Evolutionary conservation across 208 protist species (phyloP), one percentile per base, ranked within the genome.

Genomic region (Acanthamoeba comandoni): DNA sequence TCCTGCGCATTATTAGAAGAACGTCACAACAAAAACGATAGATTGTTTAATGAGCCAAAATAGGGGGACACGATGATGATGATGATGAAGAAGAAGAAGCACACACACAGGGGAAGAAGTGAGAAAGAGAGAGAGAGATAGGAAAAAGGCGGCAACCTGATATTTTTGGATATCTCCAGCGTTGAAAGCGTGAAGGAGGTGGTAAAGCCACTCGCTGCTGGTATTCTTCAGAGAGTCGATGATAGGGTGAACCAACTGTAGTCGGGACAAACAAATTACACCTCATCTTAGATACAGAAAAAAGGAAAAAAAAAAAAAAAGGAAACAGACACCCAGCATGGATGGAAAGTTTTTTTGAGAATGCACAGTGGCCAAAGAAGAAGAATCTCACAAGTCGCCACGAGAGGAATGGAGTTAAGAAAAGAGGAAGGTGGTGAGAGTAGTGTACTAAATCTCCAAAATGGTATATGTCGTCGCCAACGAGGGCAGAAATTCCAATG

Each of bases 371-470:
- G n/a, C n/a, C n/a, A n/a, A n/a, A n/a, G n/a, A n/a, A n/a, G n/a
- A n/a, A n/a, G n/a, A n/a, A n/a, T n/a, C n/a, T n/a, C n/a, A n/a
- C n/a, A n/a, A n/a, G n/a, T n/a, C n/a, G 60, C 57, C 39, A 77
- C 52, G 9, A 69, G 64, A n/a, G 22, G 39, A 43, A 43, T 43
- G 75, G 39, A 49, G 39, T n/a, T 4, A 57, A 86, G 11, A 86
- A 24, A 86, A n/a, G 19, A n/a, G n/a, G n/a, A n/a, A 43, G 35
- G 35, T 43, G 35, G 35, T n/a, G n/a, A n/a, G n/a, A n/a, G n/a
- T n/a, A n/a, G n/a, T n/a, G 43, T 91, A 96, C 91, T 17, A 97
- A 92, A 88, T 97, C 96, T 65, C 96, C 96, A 94, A 97, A 97
- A 91, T 97, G 97, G 92, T 97, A 97, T 48, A 97, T 93, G 29